Evolutionary conservation across 83 land plant species (phyloP), one percentile per base, ranked within the genome.

Genomic region (Picea abies): DNA sequence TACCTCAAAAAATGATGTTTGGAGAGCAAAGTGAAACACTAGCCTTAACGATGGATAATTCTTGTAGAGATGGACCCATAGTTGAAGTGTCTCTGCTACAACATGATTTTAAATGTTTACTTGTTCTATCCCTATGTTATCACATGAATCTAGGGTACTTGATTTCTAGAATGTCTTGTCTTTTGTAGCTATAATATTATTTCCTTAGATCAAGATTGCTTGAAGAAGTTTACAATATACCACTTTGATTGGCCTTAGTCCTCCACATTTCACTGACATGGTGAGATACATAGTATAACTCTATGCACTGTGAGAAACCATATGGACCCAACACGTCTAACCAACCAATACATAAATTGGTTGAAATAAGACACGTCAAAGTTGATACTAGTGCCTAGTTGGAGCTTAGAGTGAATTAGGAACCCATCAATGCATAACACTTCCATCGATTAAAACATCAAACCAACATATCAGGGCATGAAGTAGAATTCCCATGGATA

Each of bases 301-400:
- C 85, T 97, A 98, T 70, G 99, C 92, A 79, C 87, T 93, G 80
- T 97, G 98, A 8, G 98, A 94, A 76, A 93, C 87, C 93, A 97
- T 84, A 79, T 83, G 98, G 25, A 97, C 92, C n/a, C 78, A 83
- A 14, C 97, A 95, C 56, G 90, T 91, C 84, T 97, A 96, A 11
- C 99, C 96, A 22, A 96, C 93, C 96, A 97, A 94, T 6, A 93
- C 96, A 89, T 97, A 97, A n/a, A 97, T 58, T 26, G 95, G 96
- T 84, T 97, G 96, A 22, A 91, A 84, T 9, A 93, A 92, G 35
- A 97, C 96, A 86, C 97, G 93, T 10, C 96, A 92, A 19, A 95
- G 83, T 76, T 97, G 99, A 84, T 97, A 97, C 98, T 98, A 97
- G 78, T 97, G 98, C 22, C 96, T 97, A 32, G 99, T 97, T 5